phyloP scores from a whole-genome alignment of 2,329 filamentous ascomycete species.

The Ophiostoma sp. region DNA sequence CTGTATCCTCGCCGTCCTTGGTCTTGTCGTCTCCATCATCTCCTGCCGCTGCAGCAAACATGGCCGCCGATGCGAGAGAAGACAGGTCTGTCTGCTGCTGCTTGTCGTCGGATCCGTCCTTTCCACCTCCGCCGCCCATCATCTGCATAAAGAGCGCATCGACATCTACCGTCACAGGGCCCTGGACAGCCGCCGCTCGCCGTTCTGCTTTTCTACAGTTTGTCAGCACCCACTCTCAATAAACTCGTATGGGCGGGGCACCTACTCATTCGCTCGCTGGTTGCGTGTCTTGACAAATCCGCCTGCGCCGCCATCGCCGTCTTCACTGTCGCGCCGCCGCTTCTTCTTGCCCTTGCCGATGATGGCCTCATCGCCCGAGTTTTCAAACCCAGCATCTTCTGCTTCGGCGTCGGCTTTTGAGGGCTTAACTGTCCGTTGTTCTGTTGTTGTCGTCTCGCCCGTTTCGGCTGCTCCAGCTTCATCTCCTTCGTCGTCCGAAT shows the following conservation, averaged over 20 bases:
- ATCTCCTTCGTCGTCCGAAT: constrained; percentile 46
- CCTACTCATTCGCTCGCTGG: constrained; percentile 64
- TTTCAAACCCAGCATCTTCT: constrained; percentile 57
- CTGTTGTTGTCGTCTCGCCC: constrained; percentile 25
- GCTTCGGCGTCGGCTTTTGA: constrained; percentile 39
- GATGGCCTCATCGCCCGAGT: constrained; percentile 72
- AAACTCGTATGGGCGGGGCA: no score
- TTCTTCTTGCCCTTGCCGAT: constrained; percentile 62
- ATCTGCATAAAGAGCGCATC: constrained; percentile 70
- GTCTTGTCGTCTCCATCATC: neutral
- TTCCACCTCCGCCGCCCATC: constrained; percentile 44
- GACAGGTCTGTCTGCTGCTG: constrained; percentile 13
- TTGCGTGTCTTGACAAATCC: constrained; percentile 71
- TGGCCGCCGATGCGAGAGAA: constrained; percentile 23
- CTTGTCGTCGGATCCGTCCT: neutral
- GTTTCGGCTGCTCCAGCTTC: constrained; percentile 29
- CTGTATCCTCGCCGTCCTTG: neutral
- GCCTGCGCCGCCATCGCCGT: constrained; percentile 60
- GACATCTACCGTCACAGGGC: constrained; percentile 68
- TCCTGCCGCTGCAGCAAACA: constrained; percentile 9
- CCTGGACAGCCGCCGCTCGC: constrained; percentile 52
- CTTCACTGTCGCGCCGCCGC: constrained; percentile 46
- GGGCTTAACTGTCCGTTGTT: constrained; percentile 22
- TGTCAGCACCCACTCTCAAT: neutral
- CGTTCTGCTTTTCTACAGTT: constrained; percentile 56